phyloP scores from a whole-genome alignment of 2,329 filamentous ascomycete genomes.

The Falciphora oryzae region DNA sequence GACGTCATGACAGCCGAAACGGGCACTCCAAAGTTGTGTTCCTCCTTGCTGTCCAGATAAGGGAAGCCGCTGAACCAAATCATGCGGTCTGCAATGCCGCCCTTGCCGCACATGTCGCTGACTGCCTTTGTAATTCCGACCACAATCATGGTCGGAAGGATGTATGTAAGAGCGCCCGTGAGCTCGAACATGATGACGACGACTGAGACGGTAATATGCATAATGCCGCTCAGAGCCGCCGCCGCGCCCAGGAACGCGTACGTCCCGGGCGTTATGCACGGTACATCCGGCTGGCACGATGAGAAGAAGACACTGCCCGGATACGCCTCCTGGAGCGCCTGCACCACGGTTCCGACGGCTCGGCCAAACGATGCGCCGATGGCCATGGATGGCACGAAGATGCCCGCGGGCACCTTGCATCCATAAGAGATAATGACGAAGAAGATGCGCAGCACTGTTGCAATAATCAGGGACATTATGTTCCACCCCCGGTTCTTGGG shows the following conservation, averaged over 20 bases:
- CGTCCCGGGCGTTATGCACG: slow-evolving; percentile 94
- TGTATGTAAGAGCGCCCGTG: slow-evolving; percentile 92
- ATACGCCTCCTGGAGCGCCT: slow-evolving; percentile 78
- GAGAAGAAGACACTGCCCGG: slow-evolving; percentile 81
- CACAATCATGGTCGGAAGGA: slow-evolving; percentile 97
- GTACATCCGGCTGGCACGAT: slow-evolving; percentile 81
- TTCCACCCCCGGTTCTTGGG: slow-evolving; percentile 68
- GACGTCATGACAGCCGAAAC: slow-evolving; percentile 87
- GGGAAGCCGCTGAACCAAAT: slow-evolving; percentile 99
- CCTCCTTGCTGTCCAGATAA: slow-evolving; percentile 95
- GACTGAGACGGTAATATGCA: slow-evolving; percentile 95
- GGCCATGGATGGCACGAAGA: slow-evolving; percentile 98
- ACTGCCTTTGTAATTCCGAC: slow-evolving; percentile 95
- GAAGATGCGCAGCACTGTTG: slow-evolving; percentile 73
- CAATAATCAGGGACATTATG: slow-evolving; percentile 69
- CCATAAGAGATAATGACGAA: slow-evolving; percentile 95
- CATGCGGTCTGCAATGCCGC: slow-evolving; percentile 95
- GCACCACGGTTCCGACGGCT: slow-evolving; percentile 89
- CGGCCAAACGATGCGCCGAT: slow-evolving; percentile 91
- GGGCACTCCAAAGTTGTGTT: slow-evolving; percentile 91
- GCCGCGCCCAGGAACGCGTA: slow-evolving; percentile 94
- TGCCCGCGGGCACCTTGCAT: slow-evolving; percentile 95
- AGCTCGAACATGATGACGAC: slow-evolving; percentile 99
- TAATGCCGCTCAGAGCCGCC: slow-evolving; percentile 88
- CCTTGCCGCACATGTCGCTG: slow-evolving; percentile 85